These are phyloP conservation scores for Candida dubliniensis DNA, from an alignment of 1,139 yeast species.

Conservation along the genomic window DNA sequence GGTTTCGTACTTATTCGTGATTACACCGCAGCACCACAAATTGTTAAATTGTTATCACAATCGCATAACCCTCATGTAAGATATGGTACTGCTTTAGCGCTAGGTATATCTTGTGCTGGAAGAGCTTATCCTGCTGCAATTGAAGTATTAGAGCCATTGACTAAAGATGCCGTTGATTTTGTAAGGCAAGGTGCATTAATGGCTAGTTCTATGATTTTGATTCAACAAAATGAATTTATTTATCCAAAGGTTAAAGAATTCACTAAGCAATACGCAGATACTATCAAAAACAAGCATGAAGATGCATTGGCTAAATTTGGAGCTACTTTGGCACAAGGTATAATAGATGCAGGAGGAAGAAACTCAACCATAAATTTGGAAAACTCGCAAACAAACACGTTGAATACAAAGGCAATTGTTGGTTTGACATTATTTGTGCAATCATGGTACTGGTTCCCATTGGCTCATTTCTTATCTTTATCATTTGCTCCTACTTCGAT, in stretches of 20 bases:
- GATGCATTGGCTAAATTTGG: constrained; percentile 98
- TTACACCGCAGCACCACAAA: constrained; percentile 90
- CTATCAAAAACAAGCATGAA: constrained; percentile 84
- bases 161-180: constrained; percentile 93
- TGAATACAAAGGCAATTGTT: constrained; percentile 87
- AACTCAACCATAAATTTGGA: constrained; percentile 93
- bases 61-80: constrained; percentile 98
- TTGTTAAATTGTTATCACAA: constrained; percentile 89
- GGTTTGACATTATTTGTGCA: constrained; percentile 89
- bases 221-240: constrained; percentile 88
- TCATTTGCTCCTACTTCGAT: constrained; percentile 93
- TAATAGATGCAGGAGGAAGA: constrained; percentile 98
- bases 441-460: constrained; percentile 99
- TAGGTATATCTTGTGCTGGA: constrained; percentile 97
- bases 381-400: constrained; percentile 85
- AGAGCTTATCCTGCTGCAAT: constrained; percentile 86
- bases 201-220: constrained; percentile 87
- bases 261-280: constrained; percentile 71
- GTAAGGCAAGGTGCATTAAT: constrained; percentile 97
- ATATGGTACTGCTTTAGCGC: constrained; percentile 96
- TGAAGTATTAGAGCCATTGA: constrained; percentile 88
- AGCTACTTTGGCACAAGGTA: constrained; percentile 96
- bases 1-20: constrained; percentile 92
- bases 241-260: constrained; percentile 78
- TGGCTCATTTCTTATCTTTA: constrained; percentile 87